Percentiles rank a stretch among this genome's conserved stretches.
These are phyloP conservation scores for Fusarium begoniae DNA, from an alignment of 2,329 filamentous ascomycete genomes.

Conservation along the genomic window DNA sequence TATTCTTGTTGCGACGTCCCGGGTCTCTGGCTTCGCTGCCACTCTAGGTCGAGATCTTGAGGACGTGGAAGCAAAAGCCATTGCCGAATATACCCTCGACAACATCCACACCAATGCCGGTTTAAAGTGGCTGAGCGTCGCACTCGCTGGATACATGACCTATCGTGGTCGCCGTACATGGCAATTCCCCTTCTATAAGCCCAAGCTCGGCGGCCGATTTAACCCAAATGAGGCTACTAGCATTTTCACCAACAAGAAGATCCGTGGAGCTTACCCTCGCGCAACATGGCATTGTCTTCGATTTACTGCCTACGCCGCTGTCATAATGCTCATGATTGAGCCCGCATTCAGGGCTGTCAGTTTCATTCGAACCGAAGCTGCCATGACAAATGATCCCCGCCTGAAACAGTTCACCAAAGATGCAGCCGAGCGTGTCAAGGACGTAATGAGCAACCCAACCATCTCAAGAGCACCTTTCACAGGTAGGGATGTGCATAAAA, in stretches of 20 bases:
- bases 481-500: constrained; percentile 3
- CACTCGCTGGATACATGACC: constrained; percentile 41
- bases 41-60: constrained; percentile 45
- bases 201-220: constrained; percentile 39
- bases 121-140: constrained; percentile 42
- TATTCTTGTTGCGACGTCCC: constrained; percentile 42
- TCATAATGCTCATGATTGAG: constrained; percentile 41
- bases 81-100: constrained; percentile 47
- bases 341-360: constrained; percentile 39
- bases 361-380: constrained; percentile 34
- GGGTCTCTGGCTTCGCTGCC: constrained; percentile 43
- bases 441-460: constrained; percentile 31
- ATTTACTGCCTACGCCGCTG: constrained; percentile 40
- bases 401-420: constrained; percentile 39
- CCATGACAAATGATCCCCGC: constrained; percentile 36
- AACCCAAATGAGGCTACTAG: constrained; percentile 43
- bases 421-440: constrained; percentile 35
- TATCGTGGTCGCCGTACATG: constrained; percentile 42
- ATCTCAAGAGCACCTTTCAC: constrained; percentile 9
- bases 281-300: constrained; percentile 39
- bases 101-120: constrained; percentile 46
- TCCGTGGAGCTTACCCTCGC: constrained; percentile 37
- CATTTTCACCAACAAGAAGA: constrained; percentile 41
- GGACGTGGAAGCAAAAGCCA: constrained; percentile 49
- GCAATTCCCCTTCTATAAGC: constrained; percentile 44